Percentiles rank a stretch among this genome's conserved stretches.
These are phyloP conservation scores for Delonix regia DNA, from an alignment of 306 rosid genomes.

Conservation along the genomic window DNA sequence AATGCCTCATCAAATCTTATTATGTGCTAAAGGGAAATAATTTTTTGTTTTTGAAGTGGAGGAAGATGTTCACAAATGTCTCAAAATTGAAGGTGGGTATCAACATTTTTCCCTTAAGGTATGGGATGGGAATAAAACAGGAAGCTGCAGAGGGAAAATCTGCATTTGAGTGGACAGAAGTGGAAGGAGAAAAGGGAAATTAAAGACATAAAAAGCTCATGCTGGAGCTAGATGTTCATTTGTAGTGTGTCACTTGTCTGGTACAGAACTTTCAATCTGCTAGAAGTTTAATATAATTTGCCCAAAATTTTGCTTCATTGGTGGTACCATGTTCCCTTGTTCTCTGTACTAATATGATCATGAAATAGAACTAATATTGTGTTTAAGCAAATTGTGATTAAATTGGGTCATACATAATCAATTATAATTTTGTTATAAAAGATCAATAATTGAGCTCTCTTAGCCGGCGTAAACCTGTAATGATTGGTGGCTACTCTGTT, in stretches of 20 bases:
- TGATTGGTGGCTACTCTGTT: conserved; percentile 41
- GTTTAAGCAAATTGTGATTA: conserved; percentile 26
- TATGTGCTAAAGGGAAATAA: not conserved
- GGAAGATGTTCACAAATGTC: not conserved
- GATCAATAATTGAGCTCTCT: conserved; percentile 44
- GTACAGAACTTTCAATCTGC: conserved; percentile 43
- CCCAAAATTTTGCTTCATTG: conserved; percentile 31
- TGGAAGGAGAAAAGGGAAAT: conserved; percentile 35
- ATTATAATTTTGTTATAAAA: conserved; percentile 16
- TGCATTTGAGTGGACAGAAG: conserved; percentile 40
- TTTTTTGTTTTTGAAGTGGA: not conserved
- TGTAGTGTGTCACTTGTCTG: conserved; percentile 37
- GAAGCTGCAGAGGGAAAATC: conserved; percentile 11
- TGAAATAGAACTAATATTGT: conserved; percentile 40
- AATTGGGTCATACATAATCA: conserved; percentile 21
- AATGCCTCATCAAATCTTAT: not conserved
- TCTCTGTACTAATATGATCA: conserved; percentile 32
- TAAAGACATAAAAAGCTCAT: conserved; percentile 25
- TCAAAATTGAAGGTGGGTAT: not conserved
- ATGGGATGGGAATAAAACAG: conserved; percentile 28
- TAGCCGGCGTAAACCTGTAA: conserved; percentile 37
- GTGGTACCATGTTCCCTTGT: not conserved
- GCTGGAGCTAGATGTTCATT: conserved; percentile 33
- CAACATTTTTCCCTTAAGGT: not conserved
- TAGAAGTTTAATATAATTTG: conserved; percentile 39